Percentiles rank a stretch among this genome's conserved stretches.
phyloP scores from a whole-genome alignment of 2,329 filamentous ascomycete species.

The Chaetomiaceae sp. region DNA sequence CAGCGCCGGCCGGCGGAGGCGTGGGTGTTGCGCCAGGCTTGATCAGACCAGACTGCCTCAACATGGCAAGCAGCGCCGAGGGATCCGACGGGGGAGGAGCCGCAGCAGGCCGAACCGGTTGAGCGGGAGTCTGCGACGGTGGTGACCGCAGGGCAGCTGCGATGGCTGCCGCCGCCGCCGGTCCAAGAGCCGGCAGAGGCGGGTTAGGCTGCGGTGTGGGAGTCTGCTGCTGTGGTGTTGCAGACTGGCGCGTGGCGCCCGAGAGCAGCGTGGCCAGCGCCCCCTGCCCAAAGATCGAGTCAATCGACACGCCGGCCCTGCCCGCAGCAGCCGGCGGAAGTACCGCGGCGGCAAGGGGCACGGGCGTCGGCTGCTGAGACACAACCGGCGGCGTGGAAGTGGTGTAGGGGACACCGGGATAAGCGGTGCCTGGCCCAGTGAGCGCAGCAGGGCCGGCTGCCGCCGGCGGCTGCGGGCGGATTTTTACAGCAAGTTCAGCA shows the following conservation, averaged over 20 bases:
- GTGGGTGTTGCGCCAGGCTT: constrained; percentile 29
- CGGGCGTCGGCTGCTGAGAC: constrained; percentile 30
- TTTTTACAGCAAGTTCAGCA: constrained; percentile 64
- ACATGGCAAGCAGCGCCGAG: constrained; percentile 57
- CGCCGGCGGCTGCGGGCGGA: constrained; percentile 36
- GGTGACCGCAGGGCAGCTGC: constrained; percentile 47
- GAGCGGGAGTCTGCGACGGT: constrained; percentile 30
- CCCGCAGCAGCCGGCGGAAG: constrained; percentile 14
- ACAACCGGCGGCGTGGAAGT: constrained; percentile 29
- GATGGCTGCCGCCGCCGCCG: constrained; percentile 16
- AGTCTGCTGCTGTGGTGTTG: constrained; percentile 38
- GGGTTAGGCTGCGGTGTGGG: constrained; percentile 39
- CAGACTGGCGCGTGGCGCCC: constrained; percentile 39
- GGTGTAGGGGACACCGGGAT: constrained; percentile 21
- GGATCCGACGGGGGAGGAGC: constrained; percentile 38
- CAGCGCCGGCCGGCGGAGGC: constrained; percentile 29
- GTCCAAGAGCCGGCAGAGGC: constrained; percentile 22
- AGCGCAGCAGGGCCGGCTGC: constrained; percentile 15
- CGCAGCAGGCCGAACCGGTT: constrained; percentile 20
- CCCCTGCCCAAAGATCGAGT: constrained; percentile 53
- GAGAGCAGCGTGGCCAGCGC: constrained; percentile 53
- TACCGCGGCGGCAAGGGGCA: constrained; percentile 30
- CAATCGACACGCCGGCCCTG: constrained; percentile 41
- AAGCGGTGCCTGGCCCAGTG: constrained; percentile 2
- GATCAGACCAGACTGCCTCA: constrained; percentile 63